Evolutionary conservation across 352 stramenopile genomes (phyloP).

Genomic region (Phytophthora uliginosa): DNA sequence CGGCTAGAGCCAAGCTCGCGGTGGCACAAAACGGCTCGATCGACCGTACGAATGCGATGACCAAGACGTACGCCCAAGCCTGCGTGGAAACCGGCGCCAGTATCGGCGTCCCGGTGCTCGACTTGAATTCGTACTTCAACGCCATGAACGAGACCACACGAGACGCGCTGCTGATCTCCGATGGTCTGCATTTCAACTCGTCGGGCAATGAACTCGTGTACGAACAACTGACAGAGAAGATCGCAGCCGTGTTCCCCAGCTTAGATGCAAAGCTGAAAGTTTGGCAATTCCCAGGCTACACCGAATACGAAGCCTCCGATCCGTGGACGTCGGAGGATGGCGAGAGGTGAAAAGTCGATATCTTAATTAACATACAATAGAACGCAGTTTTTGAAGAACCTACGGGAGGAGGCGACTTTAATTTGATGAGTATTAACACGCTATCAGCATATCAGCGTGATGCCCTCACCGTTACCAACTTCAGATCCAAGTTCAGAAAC

Average conservation of each 20-base stretch:
- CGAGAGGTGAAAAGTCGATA: background rate
- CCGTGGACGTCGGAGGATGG: conserved; percentile 15
- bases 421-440: no score
- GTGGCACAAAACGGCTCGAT: conserved; percentile 36
- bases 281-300: conserved; percentile 26
- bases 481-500: conserved; percentile 9
- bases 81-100: conserved; percentile 43
- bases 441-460: background rate
- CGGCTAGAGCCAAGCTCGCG: conserved; percentile 22
- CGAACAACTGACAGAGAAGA: conserved; percentile 38
- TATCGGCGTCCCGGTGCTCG: conserved; percentile 42
- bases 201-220: conserved; percentile 55
- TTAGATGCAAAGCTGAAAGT: conserved; percentile 12
- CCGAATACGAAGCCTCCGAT: conserved; percentile 13
- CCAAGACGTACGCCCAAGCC: conserved; percentile 45
- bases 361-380: background rate
- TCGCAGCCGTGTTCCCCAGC: conserved; percentile 24
- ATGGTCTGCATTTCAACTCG: conserved; percentile 60
- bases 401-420: no score
- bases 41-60: conserved; percentile 30
- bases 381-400: background rate
- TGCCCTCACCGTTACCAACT: background rate
- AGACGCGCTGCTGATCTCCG: conserved; percentile 39
- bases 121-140: conserved; percentile 63
- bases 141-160: conserved; percentile 41